These are phyloP conservation scores for Anthoceros angustus DNA, from an alignment of 225 moss, liverwort and hornwort genomes.

Conservation along the genomic window DNA sequence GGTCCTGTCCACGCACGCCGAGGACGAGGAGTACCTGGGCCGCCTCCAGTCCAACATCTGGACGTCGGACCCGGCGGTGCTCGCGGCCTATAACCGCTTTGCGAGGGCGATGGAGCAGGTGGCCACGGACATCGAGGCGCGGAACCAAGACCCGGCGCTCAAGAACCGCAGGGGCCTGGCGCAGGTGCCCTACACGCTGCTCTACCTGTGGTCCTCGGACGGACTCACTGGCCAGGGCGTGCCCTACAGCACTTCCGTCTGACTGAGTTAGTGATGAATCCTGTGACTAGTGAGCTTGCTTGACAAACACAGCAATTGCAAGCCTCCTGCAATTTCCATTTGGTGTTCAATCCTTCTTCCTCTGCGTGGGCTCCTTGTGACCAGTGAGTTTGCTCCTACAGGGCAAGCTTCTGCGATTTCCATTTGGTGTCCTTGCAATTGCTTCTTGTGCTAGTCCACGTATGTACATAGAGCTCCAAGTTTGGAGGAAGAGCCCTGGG, in stretches of 20 bases:
- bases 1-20: constrained; percentile 44
- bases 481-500: too few species aligned
- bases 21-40: constrained; percentile 56
- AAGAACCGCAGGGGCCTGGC: constrained; percentile 16
- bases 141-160: constrained; percentile 3
- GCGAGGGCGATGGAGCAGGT: not conserved
- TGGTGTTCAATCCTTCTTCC: too few species aligned
- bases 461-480: too few species aligned
- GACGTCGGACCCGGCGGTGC: constrained; percentile 9
- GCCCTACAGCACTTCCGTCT: constrained; percentile 11
- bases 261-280: not conserved
- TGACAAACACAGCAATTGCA: too few species aligned
- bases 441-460: too few species aligned
- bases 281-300: not conserved
- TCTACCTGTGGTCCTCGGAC: constrained; percentile 6
- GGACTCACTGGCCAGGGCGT: constrained; percentile 11
- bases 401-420: too few species aligned
- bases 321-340: too few species aligned
- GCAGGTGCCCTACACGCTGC: constrained; percentile 21
- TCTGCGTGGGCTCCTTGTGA: too few species aligned
- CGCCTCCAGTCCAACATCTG: constrained; percentile 12
- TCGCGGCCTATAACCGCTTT: not conserved
- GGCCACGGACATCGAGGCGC: not conserved
- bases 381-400: too few species aligned
- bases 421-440: too few species aligned